A percentile compares a stretch with the other conserved stretches of the same genome.
These are phyloP conservation scores for Gymnopus androsaceus DNA, from an alignment of 1,284 basidiomycete species.

Conservation along the genomic window DNA sequence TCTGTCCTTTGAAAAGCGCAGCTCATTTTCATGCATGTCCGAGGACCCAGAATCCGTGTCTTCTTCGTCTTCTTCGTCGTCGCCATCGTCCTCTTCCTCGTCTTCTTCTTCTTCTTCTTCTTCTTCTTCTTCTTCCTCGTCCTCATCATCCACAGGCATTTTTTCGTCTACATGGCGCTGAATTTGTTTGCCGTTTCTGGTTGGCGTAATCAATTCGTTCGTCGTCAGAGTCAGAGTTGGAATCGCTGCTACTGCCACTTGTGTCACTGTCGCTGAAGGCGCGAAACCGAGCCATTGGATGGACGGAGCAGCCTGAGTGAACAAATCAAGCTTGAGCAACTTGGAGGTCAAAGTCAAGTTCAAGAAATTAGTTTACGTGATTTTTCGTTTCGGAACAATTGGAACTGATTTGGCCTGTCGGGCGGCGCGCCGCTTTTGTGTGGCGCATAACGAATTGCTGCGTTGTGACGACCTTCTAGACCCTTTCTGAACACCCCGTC, in stretches of 20 bases:
- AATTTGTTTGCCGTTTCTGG: slow-evolving; percentile 1
- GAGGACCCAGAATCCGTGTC: slow-evolving; percentile 38
- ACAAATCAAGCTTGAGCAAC: no score
- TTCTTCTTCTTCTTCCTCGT: not conserved
- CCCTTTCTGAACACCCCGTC: no score
- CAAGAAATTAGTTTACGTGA: no score
- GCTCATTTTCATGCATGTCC: slow-evolving; percentile 53
- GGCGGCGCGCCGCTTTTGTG: no score
- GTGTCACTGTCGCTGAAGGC: slow-evolving; percentile 42
- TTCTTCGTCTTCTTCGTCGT: slow-evolving; percentile 27
- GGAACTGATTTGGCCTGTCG: no score
- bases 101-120: slow-evolving; percentile 11
- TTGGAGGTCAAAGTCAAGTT: no score
- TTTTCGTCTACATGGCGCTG: slow-evolving; percentile 20
- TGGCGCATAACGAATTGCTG: no score
- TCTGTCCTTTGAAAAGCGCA: slow-evolving; percentile 36
- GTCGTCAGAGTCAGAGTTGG: slow-evolving; percentile 31
- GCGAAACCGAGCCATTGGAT: slow-evolving; percentile 42
- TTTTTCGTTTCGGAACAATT: no score
- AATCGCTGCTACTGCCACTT: slow-evolving; percentile 21
- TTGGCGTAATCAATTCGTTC: not conserved
- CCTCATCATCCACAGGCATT: slow-evolving; percentile 26
- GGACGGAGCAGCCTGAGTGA: no score
- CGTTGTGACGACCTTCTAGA: no score
- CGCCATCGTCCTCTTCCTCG: slow-evolving; percentile 26